Percentiles rank a stretch among this genome's conserved stretches.
Conservation (phyloP, 805 yeast genomes). For the Saccharomycopsis guyanensis region DNA sequence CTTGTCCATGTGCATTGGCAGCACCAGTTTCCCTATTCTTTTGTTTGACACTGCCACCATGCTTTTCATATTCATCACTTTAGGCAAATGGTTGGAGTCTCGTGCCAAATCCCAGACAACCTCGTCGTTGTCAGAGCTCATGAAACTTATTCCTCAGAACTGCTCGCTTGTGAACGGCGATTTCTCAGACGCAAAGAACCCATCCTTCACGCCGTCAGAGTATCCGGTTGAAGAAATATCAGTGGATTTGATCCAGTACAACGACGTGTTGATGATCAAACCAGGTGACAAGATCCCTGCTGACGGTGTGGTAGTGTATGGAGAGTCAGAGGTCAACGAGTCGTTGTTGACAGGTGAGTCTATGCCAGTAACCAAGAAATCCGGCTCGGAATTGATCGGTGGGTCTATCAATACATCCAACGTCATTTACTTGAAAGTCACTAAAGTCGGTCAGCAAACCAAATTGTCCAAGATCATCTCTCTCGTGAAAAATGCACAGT, state of each 20-base stretch:
- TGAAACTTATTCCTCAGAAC: constrained; percentile 71
- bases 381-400: constrained; percentile 66
- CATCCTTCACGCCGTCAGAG: neutral
- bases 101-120: constrained; percentile 93
- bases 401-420: constrained; percentile 87
- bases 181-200: neutral
- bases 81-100: constrained; percentile 89
- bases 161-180: constrained; percentile 54
- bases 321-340: constrained; percentile 82
- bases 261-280: constrained; percentile 67
- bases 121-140: constrained; percentile 70
- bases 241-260: constrained; percentile 67
- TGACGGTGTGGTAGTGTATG: constrained; percentile 75
- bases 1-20: constrained; percentile 37
- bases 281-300: constrained; percentile 91
- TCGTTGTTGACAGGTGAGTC: constrained; percentile 91
- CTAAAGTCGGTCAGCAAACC: constrained; percentile 72
- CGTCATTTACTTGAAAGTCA: constrained; percentile 58
- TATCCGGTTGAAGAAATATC: constrained; percentile 40
- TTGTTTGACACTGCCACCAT: constrained; percentile 83
- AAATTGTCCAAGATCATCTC: constrained; percentile 81
- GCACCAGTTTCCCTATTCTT: constrained; percentile 41
- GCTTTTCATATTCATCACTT: constrained; percentile 73
- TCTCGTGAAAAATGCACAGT: constrained; percentile 84
- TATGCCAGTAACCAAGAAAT: constrained; percentile 54